A percentile compares a stretch with the other conserved stretches of the same genome.
Evolutionary conservation across 1,284 basidiomycete species (phyloP).

Genomic region (Cerioporus squamosus): DNA sequence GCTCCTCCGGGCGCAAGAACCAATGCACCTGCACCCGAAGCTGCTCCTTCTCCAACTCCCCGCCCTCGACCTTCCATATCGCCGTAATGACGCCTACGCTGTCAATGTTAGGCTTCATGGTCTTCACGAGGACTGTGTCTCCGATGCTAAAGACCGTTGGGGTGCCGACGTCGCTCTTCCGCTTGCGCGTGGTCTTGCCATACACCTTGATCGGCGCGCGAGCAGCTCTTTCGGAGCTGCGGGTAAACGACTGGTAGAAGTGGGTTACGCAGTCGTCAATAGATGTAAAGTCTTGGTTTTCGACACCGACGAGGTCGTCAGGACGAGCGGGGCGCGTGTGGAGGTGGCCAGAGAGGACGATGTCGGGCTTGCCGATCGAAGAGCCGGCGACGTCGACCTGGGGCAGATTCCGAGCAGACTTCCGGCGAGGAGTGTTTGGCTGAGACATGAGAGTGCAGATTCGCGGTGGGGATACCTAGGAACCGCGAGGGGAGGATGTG

Average conservation of each 20-base stretch:
- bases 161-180: background rate
- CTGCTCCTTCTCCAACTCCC: conserved; percentile 32
- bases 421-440: too few relatives aligned
- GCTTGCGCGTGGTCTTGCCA: conserved; percentile 18
- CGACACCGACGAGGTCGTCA: conserved; percentile 29
- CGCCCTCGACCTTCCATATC: conserved; percentile 59
- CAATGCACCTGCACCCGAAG: conserved; percentile 69
- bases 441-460: too few relatives aligned
- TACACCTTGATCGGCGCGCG: conserved; percentile 18
- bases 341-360: conserved; percentile 17
- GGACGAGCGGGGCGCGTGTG: conserved; percentile 22
- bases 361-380: conserved; percentile 4
- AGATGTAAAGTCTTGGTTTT: conserved; percentile 11
- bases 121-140: conserved; percentile 68
- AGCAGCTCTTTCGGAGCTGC: background rate
- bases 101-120: conserved; percentile 43
- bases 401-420: too few relatives aligned
- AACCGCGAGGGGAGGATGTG: too few relatives aligned
- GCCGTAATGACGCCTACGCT: conserved; percentile 69
- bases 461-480: too few relatives aligned
- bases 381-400: too few relatives aligned
- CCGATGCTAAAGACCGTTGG: conserved; percentile 49
- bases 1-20: conserved; percentile 67
- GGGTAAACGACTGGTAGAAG: conserved; percentile 28
- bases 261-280: conserved; percentile 23